phyloP scores from a whole-genome alignment of 2,329 filamentous ascomycete species.

The Xylogone sp. region DNA sequence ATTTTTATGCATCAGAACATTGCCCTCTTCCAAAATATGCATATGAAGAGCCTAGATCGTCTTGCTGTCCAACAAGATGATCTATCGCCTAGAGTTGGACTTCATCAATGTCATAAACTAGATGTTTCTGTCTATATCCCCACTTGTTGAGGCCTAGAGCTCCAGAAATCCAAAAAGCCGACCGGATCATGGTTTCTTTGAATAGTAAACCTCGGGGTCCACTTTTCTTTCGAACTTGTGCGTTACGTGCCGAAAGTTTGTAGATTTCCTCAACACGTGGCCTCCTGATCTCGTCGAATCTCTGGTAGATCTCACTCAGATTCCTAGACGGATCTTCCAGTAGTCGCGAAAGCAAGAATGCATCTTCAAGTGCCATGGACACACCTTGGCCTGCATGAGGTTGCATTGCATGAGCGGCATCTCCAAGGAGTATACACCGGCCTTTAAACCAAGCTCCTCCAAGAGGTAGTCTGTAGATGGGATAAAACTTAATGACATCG shows the following conservation, averaged over 20 bases:
- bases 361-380: slow-evolving; percentile 53
- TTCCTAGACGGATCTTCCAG: slow-evolving; percentile 13
- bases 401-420: slow-evolving; percentile 53
- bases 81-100: slow-evolving; percentile 2
- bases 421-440: slow-evolving; percentile 45
- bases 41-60: too few relatives aligned
- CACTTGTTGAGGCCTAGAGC: slow-evolving; percentile 18
- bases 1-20: too few relatives aligned
- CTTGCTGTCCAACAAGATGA: neutral
- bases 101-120: slow-evolving; percentile 29
- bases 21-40: too few relatives aligned
- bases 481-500: slow-evolving; percentile 29
- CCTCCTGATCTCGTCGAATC: slow-evolving; percentile 26
- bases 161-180: slow-evolving; percentile 12
- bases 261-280: slow-evolving; percentile 27
- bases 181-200: slow-evolving; percentile 19
- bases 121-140: slow-evolving; percentile 18
- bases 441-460: slow-evolving; percentile 34
- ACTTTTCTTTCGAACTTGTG: slow-evolving; percentile 18
- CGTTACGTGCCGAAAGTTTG: slow-evolving; percentile 22
- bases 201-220: slow-evolving; percentile 23
- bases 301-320: slow-evolving; percentile 18
- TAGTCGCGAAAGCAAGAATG: slow-evolving; percentile 31
- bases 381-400: slow-evolving; percentile 51
- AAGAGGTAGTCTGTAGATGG: slow-evolving; percentile 30